A percentile compares a stretch with the other conserved stretches of the same genome.
These are phyloP conservation scores for Paramecium pentaurelia DNA, from an alignment of 73 alveolate genomes.

Conservation along the genomic window DNA sequence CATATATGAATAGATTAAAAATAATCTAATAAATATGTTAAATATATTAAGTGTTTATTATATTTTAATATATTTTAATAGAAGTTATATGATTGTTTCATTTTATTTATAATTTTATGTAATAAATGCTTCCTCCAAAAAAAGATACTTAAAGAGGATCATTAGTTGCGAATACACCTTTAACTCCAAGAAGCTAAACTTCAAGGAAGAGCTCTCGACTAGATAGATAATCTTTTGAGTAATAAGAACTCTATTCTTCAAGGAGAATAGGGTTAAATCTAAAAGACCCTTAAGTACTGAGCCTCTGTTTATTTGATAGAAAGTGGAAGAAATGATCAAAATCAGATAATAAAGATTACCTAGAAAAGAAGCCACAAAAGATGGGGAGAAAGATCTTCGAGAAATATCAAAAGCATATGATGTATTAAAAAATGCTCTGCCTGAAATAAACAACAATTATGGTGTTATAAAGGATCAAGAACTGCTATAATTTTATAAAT, in stretches of 20 bases:
- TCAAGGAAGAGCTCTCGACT: not conserved
- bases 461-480: not conserved
- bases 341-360: not conserved
- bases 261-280: not conserved
- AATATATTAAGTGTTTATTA: too few relatives aligned
- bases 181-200: not conserved
- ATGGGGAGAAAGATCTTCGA: slow-evolving; percentile 2
- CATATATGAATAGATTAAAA: too few relatives aligned
- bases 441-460: not conserved
- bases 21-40: too few relatives aligned
- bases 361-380: not conserved
- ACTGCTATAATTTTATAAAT: not conserved
- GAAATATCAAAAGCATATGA: slow-evolving; percentile 22
- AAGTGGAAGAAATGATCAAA: not conserved
- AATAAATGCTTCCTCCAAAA: not conserved
- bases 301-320: not conserved
- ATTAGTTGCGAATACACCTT: not conserved
- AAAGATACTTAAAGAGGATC: not conserved
- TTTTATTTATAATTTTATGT: not conserved
- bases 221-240: not conserved
- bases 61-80: not conserved
- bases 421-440: slow-evolving; percentile 15
- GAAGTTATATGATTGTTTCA: not conserved
- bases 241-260: not conserved
- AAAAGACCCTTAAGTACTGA: slow-evolving; percentile 20